A percentile compares a stretch with the other conserved stretches of the same genome.
Conservation (phyloP, 2,329 filamentous ascomycete species). For the Trichophyton benhamiae region DNA sequence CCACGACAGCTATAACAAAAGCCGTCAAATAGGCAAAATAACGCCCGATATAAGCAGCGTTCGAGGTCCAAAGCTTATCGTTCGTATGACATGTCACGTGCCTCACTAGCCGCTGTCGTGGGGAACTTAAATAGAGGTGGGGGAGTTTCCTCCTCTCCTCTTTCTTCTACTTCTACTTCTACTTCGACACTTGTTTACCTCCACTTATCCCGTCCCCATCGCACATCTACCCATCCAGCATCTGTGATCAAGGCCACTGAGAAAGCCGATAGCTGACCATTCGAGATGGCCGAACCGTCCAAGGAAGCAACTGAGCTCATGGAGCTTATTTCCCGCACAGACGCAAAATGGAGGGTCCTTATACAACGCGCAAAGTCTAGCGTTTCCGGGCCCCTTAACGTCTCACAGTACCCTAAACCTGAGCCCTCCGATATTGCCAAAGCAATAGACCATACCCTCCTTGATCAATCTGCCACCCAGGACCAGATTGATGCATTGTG, state of each 20-base stretch:
- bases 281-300: neutral
- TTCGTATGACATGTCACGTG: neutral
- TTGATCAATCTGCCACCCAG: constrained; percentile 32
- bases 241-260: too few species aligned
- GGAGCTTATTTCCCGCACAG: neutral
- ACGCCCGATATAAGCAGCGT: too few species aligned
- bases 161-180: neutral
- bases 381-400: neutral
- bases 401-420: neutral
- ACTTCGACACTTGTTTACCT: neutral
- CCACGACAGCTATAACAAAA: too few species aligned
- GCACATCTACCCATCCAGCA: neutral
- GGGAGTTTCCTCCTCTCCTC: neutral
- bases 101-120: neutral
- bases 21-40: too few species aligned
- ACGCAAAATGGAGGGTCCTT: neutral
- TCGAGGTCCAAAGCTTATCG: neutral
- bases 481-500: constrained; percentile 43
- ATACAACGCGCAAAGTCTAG: neutral
- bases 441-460: constrained; percentile 34
- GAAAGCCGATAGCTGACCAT: neutral
- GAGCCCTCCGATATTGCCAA: constrained; percentile 20
- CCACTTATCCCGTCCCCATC: neutral
- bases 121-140: neutral
- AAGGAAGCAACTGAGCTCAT: neutral